phyloP scores from a whole-genome alignment of 257 asterid species.

The Scutellaria minor region DNA sequence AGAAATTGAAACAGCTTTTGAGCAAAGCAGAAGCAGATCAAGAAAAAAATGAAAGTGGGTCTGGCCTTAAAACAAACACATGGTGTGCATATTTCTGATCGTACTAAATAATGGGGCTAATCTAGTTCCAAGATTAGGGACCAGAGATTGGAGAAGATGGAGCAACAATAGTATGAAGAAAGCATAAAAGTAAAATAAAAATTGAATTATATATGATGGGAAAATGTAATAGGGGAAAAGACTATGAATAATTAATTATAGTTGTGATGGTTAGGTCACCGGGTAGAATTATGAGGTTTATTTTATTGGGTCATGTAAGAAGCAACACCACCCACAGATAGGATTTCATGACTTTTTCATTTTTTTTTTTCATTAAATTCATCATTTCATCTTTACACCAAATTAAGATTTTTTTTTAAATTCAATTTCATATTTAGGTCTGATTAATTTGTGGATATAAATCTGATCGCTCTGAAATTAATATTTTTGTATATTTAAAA shows the following conservation, averaged over 20 bases:
- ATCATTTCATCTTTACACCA: neutral
- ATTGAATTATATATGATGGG: neutral
- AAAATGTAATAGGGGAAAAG: conserved; percentile 16
- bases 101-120: conserved; percentile 33
- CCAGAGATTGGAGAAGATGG: conserved; percentile 24
- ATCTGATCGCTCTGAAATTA: too few relatives aligned
- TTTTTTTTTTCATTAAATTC: conserved; percentile 2
- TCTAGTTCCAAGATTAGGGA: conserved; percentile 23
- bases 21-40: conserved; percentile 44
- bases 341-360: conserved; percentile 28
- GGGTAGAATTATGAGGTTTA: conserved; percentile 38
- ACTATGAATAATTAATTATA: conserved; percentile 32
- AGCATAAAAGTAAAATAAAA: neutral
- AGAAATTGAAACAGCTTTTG: conserved; percentile 20
- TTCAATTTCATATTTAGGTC: too few relatives aligned
- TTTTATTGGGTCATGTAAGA: conserved; percentile 33
- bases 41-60: conserved; percentile 32
- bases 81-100: conserved; percentile 18
- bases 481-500: too few relatives aligned
- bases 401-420: too few relatives aligned
- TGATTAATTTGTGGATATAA: too few relatives aligned
- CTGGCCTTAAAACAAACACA: conserved; percentile 28
- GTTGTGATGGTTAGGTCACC: conserved; percentile 37
- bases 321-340: conserved; percentile 27
- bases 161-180: conserved; percentile 15